These are phyloP conservation scores for Cystobasidiaceae sp. DNA, from an alignment of 1,284 basidiomycete species.

Conservation along the genomic window DNA sequence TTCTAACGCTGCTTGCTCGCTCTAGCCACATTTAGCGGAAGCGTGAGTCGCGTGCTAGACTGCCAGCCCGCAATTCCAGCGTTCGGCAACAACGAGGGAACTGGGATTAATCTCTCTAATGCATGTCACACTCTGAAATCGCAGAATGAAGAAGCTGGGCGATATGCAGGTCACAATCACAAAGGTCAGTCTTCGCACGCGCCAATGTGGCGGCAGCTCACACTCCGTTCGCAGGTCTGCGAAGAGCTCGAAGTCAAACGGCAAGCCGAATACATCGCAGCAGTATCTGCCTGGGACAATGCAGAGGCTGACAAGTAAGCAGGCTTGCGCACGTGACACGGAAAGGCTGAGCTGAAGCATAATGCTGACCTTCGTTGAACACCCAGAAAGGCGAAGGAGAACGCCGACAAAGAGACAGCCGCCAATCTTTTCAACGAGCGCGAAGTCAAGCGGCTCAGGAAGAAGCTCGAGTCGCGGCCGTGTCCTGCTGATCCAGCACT, in stretches of 20 bases:
- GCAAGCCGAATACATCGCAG: slow-evolving; percentile 28
- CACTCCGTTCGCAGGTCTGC: background rate
- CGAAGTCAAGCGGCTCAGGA: slow-evolving; percentile 9
- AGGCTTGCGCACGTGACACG: background rate
- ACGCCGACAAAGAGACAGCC: slow-evolving; percentile 10
- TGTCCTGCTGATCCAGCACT: slow-evolving; percentile 1
- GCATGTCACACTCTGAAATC: too few relatives aligned
- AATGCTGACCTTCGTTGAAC: background rate
- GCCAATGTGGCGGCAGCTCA: background rate
- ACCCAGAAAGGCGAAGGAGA: slow-evolving; percentile 14
- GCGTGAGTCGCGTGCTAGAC: too few relatives aligned
- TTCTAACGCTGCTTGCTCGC: too few relatives aligned
- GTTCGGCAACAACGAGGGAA: too few relatives aligned
- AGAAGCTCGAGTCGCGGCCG: background rate
- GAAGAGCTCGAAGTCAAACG: slow-evolving; percentile 24
- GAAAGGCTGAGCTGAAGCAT: background rate
- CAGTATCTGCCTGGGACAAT: slow-evolving; percentile 9
- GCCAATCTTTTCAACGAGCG: slow-evolving; percentile 12
- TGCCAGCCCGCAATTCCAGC: too few relatives aligned
- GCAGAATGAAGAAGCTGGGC: slow-evolving; percentile 28
- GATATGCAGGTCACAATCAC: slow-evolving; percentile 24
- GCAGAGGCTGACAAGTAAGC: slow-evolving; percentile 1
- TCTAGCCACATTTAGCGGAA: slow-evolving; percentile 6
- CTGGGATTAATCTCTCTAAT: too few relatives aligned
- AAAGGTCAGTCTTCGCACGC: background rate